Base-by-base conservation (phyloP, 495 filamentous ascomycete genomes). In the Lophiotrema nucula region DNA sequence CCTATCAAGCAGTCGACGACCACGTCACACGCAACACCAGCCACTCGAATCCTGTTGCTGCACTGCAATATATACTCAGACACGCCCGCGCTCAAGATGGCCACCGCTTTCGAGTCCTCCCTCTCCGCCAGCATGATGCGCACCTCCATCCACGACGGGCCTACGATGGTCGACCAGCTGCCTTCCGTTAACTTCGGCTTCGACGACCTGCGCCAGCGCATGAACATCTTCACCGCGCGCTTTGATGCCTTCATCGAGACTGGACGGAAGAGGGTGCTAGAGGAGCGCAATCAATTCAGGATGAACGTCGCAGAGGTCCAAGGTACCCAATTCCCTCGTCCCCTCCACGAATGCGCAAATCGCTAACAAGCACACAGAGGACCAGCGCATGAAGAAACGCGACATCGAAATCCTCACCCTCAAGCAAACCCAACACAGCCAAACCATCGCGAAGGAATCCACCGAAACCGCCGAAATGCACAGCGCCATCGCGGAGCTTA, bases 211-310 rank as follows among this genome's bases (percentile, higher is more conserved):
- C 92, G 92, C 72, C 89, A 90, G 61, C 86, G 90, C 73, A 97
- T 98, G 92, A 83, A 88, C 24, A 87, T 87, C 47, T 98, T 98
- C 71, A 97, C 90, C 0, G 82, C 83, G 10, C 87, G 82, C 53
- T 98, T 98, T 63, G 93, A 97, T 67, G 85, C 85, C 5, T 97
- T 97, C 67, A 97, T 98, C 63, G 91, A 95, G 60, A 83, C 86
- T 53, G 89, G 91, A 2, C 82, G 91, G 16, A 93, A 91, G 73
- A 84, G 87, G 45, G 88, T 97, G 5, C 73, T 96, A 13, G 90
- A 96, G 55, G 92, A 98, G 71, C 81, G 90, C 62, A 97, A 97
- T 70, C 85, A 95, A 56, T 97, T 97, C 73, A 84, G 86, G 47
- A 89, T 90, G 76, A 95, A 88, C 63, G 75, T 97, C 42, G 86